phyloP scores from a whole-genome alignment of 345 rosid species.

The Acer negundo region DNA sequence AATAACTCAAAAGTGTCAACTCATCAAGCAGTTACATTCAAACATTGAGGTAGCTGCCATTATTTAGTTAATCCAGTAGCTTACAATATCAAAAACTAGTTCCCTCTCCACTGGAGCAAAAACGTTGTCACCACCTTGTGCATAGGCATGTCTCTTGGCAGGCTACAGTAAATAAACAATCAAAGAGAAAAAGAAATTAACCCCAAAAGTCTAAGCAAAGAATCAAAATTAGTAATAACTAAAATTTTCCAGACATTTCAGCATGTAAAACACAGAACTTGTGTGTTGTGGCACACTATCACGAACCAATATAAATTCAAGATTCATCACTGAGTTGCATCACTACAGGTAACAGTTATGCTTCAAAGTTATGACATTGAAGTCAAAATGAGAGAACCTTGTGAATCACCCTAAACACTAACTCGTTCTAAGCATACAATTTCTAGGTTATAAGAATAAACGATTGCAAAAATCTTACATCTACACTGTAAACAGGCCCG shows the following conservation, averaged over 20 bases:
- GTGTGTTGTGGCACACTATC: background rate
- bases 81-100: constrained; percentile 83
- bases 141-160: constrained; percentile 74
- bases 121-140: constrained; percentile 69
- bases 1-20: constrained; percentile 25
- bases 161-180: constrained; percentile 49
- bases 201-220: background rate
- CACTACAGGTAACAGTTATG: background rate
- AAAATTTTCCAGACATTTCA: background rate
- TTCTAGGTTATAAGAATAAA: background rate
- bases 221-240: background rate
- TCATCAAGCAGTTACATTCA: background rate
- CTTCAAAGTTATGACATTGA: background rate
- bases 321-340: background rate
- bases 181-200: constrained; percentile 1
- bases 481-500: constrained; percentile 83
- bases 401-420: background rate
- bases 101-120: constrained; percentile 92
- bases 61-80: constrained; percentile 27
- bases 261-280: background rate
- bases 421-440: background rate
- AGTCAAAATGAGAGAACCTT: background rate
- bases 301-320: background rate
- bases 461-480: constrained; percentile 45
- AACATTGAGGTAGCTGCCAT: background rate